Conservation (phyloP, 257 asterid species). For the Anisodus acutangulus region DNA sequence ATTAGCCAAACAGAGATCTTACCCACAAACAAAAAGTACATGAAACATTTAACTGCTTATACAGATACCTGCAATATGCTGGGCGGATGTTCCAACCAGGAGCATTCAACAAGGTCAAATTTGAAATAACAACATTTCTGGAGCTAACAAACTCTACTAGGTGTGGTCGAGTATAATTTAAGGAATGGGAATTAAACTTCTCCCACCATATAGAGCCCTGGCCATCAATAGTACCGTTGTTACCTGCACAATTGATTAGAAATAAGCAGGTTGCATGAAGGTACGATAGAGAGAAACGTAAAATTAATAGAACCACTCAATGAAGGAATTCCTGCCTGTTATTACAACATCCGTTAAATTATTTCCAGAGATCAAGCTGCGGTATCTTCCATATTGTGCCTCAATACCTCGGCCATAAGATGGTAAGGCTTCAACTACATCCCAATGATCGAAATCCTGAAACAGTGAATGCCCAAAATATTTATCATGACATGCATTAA, state of each 20-base stretch:
- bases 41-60: background rate
- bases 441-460: constrained; percentile 51
- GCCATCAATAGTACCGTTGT: constrained; percentile 94
- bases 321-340: constrained; percentile 45
- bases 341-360: constrained; percentile 54
- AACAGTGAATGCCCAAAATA: background rate
- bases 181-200: constrained; percentile 49
- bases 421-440: constrained; percentile 49
- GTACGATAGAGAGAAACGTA: background rate
- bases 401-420: constrained; percentile 59
- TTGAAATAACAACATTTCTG: constrained; percentile 70
- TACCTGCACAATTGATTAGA: constrained; percentile 54
- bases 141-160: constrained; percentile 75
- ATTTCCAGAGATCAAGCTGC: constrained; percentile 50
- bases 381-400: constrained; percentile 47
- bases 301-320: background rate
- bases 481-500: background rate
- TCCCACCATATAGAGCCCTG: constrained; percentile 99
- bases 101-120: constrained; percentile 86
- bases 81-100: constrained; percentile 93
- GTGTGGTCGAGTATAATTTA: constrained; percentile 92
- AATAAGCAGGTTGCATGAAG: constrained; percentile 22
- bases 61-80: constrained; percentile 86
- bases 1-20: background rate
- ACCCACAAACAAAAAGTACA: background rate